These are phyloP conservation scores for Phellopilus nigrolimitatus DNA, from an alignment of 1,284 basidiomycete species.

Conservation along the genomic window DNA sequence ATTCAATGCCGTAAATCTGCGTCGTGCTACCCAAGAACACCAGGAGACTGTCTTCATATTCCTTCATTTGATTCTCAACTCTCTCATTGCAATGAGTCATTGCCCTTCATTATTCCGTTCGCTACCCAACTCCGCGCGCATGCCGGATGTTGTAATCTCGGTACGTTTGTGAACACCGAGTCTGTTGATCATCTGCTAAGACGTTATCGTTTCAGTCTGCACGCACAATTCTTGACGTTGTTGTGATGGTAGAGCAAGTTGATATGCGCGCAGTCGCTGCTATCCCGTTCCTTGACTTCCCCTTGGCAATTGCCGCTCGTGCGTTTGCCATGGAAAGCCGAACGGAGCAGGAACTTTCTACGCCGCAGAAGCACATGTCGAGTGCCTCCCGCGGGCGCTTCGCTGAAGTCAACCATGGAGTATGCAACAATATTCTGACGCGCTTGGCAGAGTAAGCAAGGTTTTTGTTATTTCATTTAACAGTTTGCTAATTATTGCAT, in stretches of 20 bases:
- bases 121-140: constrained; percentile 1
- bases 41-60: constrained; percentile 18
- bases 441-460: constrained; percentile 15
- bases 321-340: constrained; percentile 18
- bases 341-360: constrained; percentile 11
- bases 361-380: constrained; percentile 7
- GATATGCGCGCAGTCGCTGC: constrained; percentile 13
- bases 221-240: constrained; percentile 16
- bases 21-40: constrained; percentile 15
- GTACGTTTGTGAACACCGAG: constrained; percentile 9
- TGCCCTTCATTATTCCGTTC: constrained; percentile 19
- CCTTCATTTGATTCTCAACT: constrained; percentile 20
- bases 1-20: constrained; percentile 18
- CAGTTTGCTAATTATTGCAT: not conserved
- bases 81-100: constrained; percentile 16
- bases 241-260: constrained; percentile 19
- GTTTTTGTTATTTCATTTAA: not conserved
- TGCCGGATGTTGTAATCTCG: constrained; percentile 16
- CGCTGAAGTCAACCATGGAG: constrained; percentile 17
- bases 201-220: constrained; percentile 11
- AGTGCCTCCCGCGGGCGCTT: constrained; percentile 12
- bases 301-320: constrained; percentile 19
- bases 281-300: constrained; percentile 20
- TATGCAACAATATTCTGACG: constrained; percentile 17
- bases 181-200: not conserved